These are phyloP conservation scores for Suhomyces tanzawaensis DNA, from an alignment of 805 yeast genomes.

Conservation along the genomic window DNA sequence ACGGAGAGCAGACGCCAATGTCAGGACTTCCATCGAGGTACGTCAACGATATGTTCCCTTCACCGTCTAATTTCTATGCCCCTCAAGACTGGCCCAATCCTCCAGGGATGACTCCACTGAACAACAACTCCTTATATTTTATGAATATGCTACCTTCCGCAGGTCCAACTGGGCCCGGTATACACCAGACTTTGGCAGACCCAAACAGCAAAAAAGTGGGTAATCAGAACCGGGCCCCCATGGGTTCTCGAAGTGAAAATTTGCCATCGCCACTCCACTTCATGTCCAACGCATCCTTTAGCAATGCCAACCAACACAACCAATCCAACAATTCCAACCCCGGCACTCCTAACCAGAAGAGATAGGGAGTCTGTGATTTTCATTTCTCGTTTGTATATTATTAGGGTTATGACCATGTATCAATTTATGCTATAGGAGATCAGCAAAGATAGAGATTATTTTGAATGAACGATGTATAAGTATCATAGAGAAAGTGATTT, in stretches of 20 bases:
- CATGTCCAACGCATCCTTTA: conserved; percentile 10
- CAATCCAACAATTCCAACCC: conserved; percentile 1
- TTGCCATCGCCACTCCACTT: conserved; percentile 23
- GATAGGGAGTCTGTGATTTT: not conserved
- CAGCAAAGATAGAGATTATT: too few relatives aligned
- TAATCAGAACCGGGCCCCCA: not conserved
- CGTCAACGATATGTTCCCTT: conserved; percentile 70
- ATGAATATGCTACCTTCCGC: conserved; percentile 32
- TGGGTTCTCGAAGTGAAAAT: conserved; percentile 5
- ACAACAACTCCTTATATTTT: conserved; percentile 35
- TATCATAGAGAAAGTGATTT: too few relatives aligned
- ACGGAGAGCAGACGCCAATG: conserved; percentile 66
- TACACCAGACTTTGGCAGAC: not conserved
- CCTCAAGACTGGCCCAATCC: conserved; percentile 44
- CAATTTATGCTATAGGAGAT: too few relatives aligned
- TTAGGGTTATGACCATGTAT: not conserved
- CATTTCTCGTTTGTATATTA: conserved; percentile 1
- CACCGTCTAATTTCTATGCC: conserved; percentile 74
- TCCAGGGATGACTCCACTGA: conserved; percentile 29
- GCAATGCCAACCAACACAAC: conserved; percentile 1
- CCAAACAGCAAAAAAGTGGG: not conserved
- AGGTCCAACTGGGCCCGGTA: conserved; percentile 10
- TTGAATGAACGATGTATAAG: too few relatives aligned
- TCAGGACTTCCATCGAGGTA: conserved; percentile 71
- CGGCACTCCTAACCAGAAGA: conserved; percentile 1